A percentile compares a stretch with the other conserved stretches of the same genome.
phyloP scores from a whole-genome alignment of 2,329 filamentous ascomycete species.

The Alternaria arborescens region DNA sequence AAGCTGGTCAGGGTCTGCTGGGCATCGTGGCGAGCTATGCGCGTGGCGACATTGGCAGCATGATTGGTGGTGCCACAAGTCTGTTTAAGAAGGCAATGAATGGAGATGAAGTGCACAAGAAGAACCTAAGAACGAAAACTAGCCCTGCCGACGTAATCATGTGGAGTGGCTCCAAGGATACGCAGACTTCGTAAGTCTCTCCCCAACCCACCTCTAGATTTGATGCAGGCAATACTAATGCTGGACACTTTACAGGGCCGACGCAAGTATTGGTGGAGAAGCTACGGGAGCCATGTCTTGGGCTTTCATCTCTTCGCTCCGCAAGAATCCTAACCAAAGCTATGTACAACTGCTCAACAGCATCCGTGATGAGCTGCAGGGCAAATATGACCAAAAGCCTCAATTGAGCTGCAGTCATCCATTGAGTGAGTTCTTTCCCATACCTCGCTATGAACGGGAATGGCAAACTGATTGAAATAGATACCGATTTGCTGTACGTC shows the following conservation, averaged over 20 bases:
- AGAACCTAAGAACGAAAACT: slow-evolving; percentile 87
- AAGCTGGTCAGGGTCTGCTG: slow-evolving; percentile 76
- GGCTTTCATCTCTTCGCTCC: slow-evolving; percentile 91
- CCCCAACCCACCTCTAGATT: neutral
- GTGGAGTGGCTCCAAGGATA: slow-evolving; percentile 97
- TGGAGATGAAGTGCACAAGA: slow-evolving; percentile 80
- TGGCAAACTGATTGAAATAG: slow-evolving; percentile 6
- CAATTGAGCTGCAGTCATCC: slow-evolving; percentile 97
- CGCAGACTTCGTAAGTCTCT: slow-evolving; percentile 82
- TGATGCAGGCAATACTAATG: neutral
- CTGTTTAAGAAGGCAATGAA: slow-evolving; percentile 87
- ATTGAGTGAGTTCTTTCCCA: slow-evolving; percentile 72
- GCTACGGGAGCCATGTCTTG: slow-evolving; percentile 98
- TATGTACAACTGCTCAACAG: slow-evolving; percentile 96
- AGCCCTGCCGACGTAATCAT: slow-evolving; percentile 95
- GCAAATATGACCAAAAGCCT: slow-evolving; percentile 92
- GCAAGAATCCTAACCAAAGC: slow-evolving; percentile 93
- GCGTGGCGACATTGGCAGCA: slow-evolving; percentile 81
- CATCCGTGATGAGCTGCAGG: slow-evolving; percentile 86
- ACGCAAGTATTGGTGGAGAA: slow-evolving; percentile 85
- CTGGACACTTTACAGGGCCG: slow-evolving; percentile 67
- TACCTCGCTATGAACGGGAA: neutral
- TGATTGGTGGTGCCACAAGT: slow-evolving; percentile 80
- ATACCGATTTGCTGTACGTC: slow-evolving; percentile 31
- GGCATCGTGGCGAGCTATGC: slow-evolving; percentile 79